Evolutionary conservation across 1,284 basidiomycete genomes (phyloP), one percentile per base, ranked within the genome.

Genomic region (Ganoderma meredithae): DNA sequence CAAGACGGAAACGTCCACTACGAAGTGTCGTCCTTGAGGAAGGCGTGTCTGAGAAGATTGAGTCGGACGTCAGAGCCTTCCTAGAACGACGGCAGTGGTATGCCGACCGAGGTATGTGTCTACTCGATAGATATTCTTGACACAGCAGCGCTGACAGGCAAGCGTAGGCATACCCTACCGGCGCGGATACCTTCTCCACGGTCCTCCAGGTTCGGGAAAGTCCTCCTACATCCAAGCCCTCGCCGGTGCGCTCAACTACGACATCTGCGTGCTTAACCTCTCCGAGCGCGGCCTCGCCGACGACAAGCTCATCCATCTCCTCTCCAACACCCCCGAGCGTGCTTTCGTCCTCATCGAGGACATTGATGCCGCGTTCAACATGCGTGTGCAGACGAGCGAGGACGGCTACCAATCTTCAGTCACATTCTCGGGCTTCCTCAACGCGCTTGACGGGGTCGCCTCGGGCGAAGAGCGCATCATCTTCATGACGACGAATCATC

Each of bases 401-500:
- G 95, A 98, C 75, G 96, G 96, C 33, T 97, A 95, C 79, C 95
- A 97, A 81, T 96, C 94, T 0, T 94, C 93, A 22, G 93, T 99
- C 31, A 99, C 98, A 0, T 99, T 99, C 81, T 99, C 97, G 3
- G 98, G 98, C 33, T 92, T 99, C 76, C 84, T 99, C 39, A 99
- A 99, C 77, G 96, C 97, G 5, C 86, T 99, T 3, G 98, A 99
- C 78, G 98, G 98, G 22, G 97, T 99, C 17, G 97, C 97, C 1
- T 97, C 95, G 4, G 95, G 96, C 44, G 96, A 98, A 79, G 96
- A 98, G 76, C 90, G 98, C n/a, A 93, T 99, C 76, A 90, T 99
- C 53, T 99, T 99, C 81, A 95, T 99, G 93, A 99, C 97, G 0
- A 99, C 97, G n/a, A 99, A 99, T 80, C 97, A 99, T 76, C 81